Conservation (phyloP, 768 basidiomycete genomes). For the Trametes cubensis region DNA sequence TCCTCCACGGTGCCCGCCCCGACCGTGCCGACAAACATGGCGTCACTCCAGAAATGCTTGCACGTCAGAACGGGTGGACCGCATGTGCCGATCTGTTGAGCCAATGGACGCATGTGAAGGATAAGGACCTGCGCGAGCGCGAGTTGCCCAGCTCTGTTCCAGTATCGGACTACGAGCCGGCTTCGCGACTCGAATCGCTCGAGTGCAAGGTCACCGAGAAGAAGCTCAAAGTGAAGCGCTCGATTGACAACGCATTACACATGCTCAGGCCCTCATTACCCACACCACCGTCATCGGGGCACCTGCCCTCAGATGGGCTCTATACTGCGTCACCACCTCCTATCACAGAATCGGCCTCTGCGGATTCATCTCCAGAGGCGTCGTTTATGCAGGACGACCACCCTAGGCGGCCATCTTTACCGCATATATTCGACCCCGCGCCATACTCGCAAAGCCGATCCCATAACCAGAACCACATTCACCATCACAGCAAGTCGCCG, state of each 20-base stretch:
- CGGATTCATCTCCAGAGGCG: conserved; percentile 32
- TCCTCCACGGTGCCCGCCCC: conserved; percentile 83
- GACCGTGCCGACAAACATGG: conserved; percentile 89
- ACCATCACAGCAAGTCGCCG: conserved; percentile 11
- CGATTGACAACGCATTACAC: conserved; percentile 70
- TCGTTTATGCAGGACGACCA: conserved; percentile 29
- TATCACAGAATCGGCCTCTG: conserved; percentile 10
- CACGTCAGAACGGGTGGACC: conserved; percentile 76
- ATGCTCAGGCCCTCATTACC: conserved; percentile 43
- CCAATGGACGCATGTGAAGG: conserved; percentile 67
- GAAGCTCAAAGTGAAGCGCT: conserved; percentile 73
- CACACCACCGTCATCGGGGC: conserved; percentile 32
- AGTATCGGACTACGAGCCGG: conserved; percentile 12
- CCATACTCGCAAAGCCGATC: conserved; percentile 22
- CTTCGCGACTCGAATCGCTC: conserved; percentile 13
- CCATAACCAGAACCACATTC: conserved; percentile 30
- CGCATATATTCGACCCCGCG: conserved; percentile 45
- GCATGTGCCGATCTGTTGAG: conserved; percentile 75
- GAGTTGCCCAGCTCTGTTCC: conserved; percentile 31
- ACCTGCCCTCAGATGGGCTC: conserved; percentile 27
- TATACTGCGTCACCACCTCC: conserved; percentile 25
- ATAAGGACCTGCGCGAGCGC: conserved; percentile 61
- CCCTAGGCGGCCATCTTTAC: conserved; percentile 67
- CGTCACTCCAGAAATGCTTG: conserved; percentile 82
- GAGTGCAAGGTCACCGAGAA: conserved; percentile 26